These are phyloP conservation scores for Erythrophleum fordii DNA, from an alignment of 306 rosid species.

Conservation along the genomic window DNA sequence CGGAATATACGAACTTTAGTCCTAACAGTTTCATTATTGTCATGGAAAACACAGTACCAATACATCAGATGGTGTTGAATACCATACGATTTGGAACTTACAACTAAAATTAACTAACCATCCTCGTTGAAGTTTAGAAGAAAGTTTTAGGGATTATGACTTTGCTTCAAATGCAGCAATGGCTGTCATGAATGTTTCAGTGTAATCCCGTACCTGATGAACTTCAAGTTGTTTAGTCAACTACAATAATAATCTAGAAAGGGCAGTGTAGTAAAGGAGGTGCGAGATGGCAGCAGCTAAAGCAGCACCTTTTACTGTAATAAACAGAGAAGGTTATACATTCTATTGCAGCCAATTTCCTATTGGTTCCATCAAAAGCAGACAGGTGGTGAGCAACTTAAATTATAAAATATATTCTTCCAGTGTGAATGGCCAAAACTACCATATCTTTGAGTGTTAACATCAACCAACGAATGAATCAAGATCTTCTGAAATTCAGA, in stretches of 20 bases:
- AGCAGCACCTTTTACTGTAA: slow-evolving; percentile 64
- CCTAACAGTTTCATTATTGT: neutral
- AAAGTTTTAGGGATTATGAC: slow-evolving; percentile 92
- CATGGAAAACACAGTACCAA: neutral
- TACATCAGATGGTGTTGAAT: slow-evolving; percentile 7
- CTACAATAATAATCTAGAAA: slow-evolving; percentile 30
- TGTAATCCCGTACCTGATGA: slow-evolving; percentile 72
- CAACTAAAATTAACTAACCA: slow-evolving; percentile 60
- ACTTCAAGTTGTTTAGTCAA: slow-evolving; percentile 31
- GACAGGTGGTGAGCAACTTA: slow-evolving; percentile 49
- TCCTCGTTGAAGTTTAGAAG: slow-evolving; percentile 69
- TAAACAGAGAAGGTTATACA: slow-evolving; percentile 55
- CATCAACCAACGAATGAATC: too few species aligned
- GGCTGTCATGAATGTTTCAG: slow-evolving; percentile 76
- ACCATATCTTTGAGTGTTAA: slow-evolving; percentile 51
- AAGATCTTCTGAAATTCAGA: too few species aligned
- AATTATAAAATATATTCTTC: slow-evolving; percentile 74
- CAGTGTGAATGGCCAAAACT: slow-evolving; percentile 90
- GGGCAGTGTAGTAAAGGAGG: slow-evolving; percentile 18
- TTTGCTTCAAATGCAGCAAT: slow-evolving; percentile 83
- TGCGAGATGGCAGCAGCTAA: neutral
- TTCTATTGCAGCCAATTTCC: slow-evolving; percentile 37
- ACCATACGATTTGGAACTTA: slow-evolving; percentile 32
- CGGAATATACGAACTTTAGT: neutral
- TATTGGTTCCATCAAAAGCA: slow-evolving; percentile 70